Conservation (phyloP, 495 filamentous ascomycete genomes). For the Oleoguttula mirabilis region DNA sequence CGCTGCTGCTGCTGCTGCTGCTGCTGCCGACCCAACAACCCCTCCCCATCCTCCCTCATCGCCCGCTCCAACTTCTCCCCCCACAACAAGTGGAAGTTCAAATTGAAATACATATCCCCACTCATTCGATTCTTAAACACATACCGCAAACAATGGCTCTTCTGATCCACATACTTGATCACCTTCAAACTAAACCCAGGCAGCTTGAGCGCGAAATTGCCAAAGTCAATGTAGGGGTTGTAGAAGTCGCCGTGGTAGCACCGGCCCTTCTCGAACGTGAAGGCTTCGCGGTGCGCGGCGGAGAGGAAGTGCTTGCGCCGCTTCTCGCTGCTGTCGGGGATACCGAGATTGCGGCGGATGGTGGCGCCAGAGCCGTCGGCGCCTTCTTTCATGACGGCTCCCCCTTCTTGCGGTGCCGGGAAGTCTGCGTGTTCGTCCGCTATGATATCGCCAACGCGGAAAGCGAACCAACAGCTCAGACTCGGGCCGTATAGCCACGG, state of each 20-base stretch:
- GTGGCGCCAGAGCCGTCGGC: conserved; percentile 47
- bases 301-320: conserved; percentile 27
- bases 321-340: conserved; percentile 23
- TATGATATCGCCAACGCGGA: conserved; percentile 44
- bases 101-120: conserved; percentile 26
- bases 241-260: conserved; percentile 73
- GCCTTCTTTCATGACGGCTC: conserved; percentile 51
- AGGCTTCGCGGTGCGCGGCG: conserved; percentile 33
- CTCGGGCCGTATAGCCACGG: conserved; percentile 74
- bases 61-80: conserved; percentile 24
- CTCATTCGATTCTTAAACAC: conserved; percentile 29
- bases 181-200: conserved; percentile 29
- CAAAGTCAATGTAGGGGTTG: conserved; percentile 80
- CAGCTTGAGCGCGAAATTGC: conserved; percentile 32
- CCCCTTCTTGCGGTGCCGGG: conserved; percentile 31
- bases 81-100: conserved; percentile 28
- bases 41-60: conserved; percentile 12
- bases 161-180: conserved; percentile 29
- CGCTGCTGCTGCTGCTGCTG: too few relatives aligned
- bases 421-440: conserved; percentile 11
- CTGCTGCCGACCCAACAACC: too few relatives aligned
- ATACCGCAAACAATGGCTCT: conserved; percentile 28
- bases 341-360: conserved; percentile 22
- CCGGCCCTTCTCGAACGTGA: conserved; percentile 45
- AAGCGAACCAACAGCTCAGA: conserved; percentile 57